Evolutionary conservation across 768 basidiomycete genomes (phyloP).

Genomic region (Lactarius indigo): DNA sequence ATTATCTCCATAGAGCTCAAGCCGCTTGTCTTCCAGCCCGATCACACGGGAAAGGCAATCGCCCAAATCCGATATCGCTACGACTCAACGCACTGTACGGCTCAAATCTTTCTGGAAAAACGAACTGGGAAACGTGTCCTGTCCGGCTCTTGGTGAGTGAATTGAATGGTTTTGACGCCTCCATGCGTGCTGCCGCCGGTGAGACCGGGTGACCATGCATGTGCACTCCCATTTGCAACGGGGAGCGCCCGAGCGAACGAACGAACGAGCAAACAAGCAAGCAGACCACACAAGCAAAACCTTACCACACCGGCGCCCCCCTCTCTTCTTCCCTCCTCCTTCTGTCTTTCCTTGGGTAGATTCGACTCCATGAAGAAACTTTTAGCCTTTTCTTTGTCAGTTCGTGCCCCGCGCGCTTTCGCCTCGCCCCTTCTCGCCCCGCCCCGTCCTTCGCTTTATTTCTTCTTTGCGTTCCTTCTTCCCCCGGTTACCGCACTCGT

Average conservation of each 20-base stretch:
- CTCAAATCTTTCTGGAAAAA: neutral
- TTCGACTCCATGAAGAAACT: neutral
- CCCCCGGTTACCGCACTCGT: neutral
- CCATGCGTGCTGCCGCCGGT: neutral
- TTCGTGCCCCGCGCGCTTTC: neutral
- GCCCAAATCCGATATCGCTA: neutral
- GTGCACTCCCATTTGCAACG: no score
- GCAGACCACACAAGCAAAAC: no score
- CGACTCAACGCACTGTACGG: neutral
- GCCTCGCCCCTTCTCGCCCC: neutral
- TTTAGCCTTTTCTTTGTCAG: neutral
- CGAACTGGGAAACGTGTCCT: neutral
- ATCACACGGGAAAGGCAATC: conserved; percentile 5
- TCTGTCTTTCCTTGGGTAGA: neutral
- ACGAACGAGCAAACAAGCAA: neutral
- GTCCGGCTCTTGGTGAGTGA: neutral
- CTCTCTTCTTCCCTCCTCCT: neutral
- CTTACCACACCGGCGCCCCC: neutral
- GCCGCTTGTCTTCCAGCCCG: neutral
- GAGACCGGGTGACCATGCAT: neutral
- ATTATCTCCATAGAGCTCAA: conserved; percentile 7
- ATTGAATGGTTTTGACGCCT: neutral
- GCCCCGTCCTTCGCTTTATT: neutral
- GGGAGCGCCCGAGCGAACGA: neutral
- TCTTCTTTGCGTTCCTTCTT: neutral